Base-by-base conservation (phyloP, 306 rosid genomes). In the Carpinus viminea region DNA sequence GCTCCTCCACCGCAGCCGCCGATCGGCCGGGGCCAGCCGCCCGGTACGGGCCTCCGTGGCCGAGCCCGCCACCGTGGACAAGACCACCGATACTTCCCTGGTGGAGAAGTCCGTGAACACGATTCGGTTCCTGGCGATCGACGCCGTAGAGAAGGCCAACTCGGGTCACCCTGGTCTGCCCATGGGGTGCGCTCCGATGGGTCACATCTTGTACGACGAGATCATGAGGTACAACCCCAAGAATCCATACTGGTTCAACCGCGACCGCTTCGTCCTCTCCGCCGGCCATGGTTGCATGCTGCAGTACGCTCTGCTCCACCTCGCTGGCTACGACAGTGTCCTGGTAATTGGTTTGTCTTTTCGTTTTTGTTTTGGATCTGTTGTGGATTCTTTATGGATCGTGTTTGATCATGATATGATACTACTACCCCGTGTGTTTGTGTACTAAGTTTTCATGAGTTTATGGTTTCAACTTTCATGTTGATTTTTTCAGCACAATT, bases 251-350 rank as follows among this genome's bases (percentile, higher is more conserved):
- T 95, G 99, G 99, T 95, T 95, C 77, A 95, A 95, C 82, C 90
- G 99, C 73, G 99, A 95, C 80, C 90, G 99, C 28, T 95, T 95
- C n/a, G 92, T 95, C 17, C 50, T 95, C 78, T 95, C 99, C 11
- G 98, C 98, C 4, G 98, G 99, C 0, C 99, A 95, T 46, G 99
- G 99, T 0, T 95, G 99, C 83, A 95, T 95, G 99, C 83, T 95
- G 13, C 99, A 95, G 77, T 95, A 95, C 24, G 94, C 99, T 77
- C 79, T 95, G 76, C 97, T 95, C 48, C 98, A 93, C 83, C 93
- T 95, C 12, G 99, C 99, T 55, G 99, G 99, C 0, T 95, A 86
- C 79, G 98, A 95, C 60, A 91, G 98, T 47, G 91, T 95, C 26
- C 73, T 83, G 97, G 99, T 95, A 10, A 7, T 16, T 73, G 34